Conservation (phyloP, 2,329 filamentous ascomycete species). For the Colletotrichum orchidophilum region DNA sequence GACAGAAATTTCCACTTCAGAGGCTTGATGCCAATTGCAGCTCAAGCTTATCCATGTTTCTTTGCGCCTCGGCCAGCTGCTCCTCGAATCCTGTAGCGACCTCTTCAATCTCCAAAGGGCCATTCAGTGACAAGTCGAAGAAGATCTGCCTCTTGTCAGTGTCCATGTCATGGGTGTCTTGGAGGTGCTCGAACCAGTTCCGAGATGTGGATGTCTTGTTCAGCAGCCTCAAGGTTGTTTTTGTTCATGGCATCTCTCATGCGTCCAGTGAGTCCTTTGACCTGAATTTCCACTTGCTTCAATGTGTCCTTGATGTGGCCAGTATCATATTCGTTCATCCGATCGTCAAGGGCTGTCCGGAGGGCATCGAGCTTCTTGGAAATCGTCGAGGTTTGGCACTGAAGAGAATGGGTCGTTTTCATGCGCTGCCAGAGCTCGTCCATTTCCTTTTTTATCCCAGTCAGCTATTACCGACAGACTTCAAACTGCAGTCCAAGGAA, state of each 20-base stretch:
- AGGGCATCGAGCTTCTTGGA: background rate
- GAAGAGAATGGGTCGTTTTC: background rate
- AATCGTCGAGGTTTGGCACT: background rate
- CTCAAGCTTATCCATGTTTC: background rate
- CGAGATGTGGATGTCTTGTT: background rate
- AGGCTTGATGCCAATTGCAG: background rate
- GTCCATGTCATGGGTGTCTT: too few relatives aligned
- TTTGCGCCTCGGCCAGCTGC: background rate
- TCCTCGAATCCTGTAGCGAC: background rate
- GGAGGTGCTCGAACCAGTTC: background rate
- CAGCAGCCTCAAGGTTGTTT: background rate
- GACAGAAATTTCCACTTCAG: background rate
- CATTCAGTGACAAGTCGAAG: too few relatives aligned
- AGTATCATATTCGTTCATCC: background rate
- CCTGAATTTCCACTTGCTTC: background rate
- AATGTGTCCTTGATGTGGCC: background rate
- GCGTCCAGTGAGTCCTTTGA: background rate
- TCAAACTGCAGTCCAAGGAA: accelerated
- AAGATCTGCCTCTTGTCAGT: background rate
- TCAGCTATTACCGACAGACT: background rate
- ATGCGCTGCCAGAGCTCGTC: background rate
- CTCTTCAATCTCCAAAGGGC: background rate
- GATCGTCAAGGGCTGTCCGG: background rate
- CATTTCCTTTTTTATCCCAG: background rate
- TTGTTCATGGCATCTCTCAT: background rate